phyloP scores from a whole-genome alignment of 2,329 filamentous ascomycete species.

The Fusarium sp. region DNA sequence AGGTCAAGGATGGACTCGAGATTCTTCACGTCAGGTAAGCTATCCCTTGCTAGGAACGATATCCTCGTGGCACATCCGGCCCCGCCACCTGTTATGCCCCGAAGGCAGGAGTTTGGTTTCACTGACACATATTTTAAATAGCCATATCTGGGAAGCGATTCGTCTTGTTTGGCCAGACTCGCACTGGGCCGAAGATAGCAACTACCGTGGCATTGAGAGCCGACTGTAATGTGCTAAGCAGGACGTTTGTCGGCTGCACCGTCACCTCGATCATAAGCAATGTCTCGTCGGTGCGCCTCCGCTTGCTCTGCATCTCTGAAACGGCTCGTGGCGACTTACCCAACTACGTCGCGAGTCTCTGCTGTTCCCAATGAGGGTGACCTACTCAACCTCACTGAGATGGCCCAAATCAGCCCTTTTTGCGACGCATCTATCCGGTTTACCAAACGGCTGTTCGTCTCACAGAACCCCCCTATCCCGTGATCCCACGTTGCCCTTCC shows the following conservation, averaged over 20 bases:
- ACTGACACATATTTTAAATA: slow-evolving; percentile 59
- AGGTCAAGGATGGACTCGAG: slow-evolving; percentile 88
- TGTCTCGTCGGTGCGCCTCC: slow-evolving; percentile 33
- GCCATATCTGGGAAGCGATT: slow-evolving; percentile 95
- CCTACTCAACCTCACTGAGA: slow-evolving; percentile 23
- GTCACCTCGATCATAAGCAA: slow-evolving; percentile 16
- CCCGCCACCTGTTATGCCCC: slow-evolving; percentile 39
- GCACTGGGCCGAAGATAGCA: slow-evolving; percentile 83
- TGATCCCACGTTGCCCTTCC: slow-evolving; percentile 47
- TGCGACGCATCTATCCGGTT: slow-evolving; percentile 50
- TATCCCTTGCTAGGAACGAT: slow-evolving; percentile 60
- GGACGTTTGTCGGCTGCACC: slow-evolving; percentile 6
- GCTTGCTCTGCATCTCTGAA: slow-evolving; percentile 41
- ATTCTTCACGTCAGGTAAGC: slow-evolving; percentile 91
- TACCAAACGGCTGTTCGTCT: slow-evolving; percentile 40
- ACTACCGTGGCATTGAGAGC: slow-evolving; percentile 80
- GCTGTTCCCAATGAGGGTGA: slow-evolving; percentile 3
- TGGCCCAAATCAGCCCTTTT: slow-evolving; percentile 50
- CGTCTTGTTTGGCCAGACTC: slow-evolving; percentile 92
- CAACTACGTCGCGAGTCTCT: slow-evolving; percentile 18
- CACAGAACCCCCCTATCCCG: slow-evolving; percentile 36
- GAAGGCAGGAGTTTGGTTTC: slow-evolving; percentile 39
- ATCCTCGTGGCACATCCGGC: slow-evolving; percentile 39
- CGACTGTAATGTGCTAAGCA: slow-evolving; percentile 71
- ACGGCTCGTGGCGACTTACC: slow-evolving; percentile 37